A percentile compares a stretch with the other conserved stretches of the same genome.
phyloP scores from a whole-genome alignment of 2,329 filamentous ascomycete species.

The Trichoderma sp. region DNA sequence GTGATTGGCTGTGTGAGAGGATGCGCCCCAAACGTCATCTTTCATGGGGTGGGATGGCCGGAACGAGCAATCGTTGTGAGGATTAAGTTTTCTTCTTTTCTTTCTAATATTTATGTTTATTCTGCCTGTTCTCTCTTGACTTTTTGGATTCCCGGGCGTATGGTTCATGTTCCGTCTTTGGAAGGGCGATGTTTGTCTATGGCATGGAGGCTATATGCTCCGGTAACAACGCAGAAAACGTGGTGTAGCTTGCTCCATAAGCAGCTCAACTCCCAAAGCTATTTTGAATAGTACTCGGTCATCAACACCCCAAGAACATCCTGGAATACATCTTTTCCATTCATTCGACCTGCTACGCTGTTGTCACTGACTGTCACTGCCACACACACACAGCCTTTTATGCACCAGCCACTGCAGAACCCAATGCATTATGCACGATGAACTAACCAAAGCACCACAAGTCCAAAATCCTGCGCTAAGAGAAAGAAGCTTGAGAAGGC shows the following conservation, averaged over 20 bases:
- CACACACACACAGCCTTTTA: background rate
- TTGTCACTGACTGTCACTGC: background rate
- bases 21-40: conserved; percentile 16
- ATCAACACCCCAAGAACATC: background rate
- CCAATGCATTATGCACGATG: background rate
- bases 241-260: background rate
- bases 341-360: background rate
- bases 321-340: background rate
- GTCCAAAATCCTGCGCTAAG: conserved; percentile 1
- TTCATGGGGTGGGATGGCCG: background rate
- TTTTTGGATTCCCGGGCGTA: background rate
- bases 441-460: background rate
- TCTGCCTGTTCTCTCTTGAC: background rate
- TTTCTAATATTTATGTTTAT: background rate
- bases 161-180: background rate
- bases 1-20: background rate
- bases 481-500: background rate
- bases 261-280: background rate
- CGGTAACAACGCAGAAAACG: background rate
- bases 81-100: background rate
- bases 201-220: background rate
- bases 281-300: background rate
- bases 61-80: background rate
- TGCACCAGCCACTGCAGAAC: background rate
- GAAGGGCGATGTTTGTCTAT: background rate